Base-by-base conservation (phyloP, 179 eudicot species). In the Camellia oleifera region DNA sequence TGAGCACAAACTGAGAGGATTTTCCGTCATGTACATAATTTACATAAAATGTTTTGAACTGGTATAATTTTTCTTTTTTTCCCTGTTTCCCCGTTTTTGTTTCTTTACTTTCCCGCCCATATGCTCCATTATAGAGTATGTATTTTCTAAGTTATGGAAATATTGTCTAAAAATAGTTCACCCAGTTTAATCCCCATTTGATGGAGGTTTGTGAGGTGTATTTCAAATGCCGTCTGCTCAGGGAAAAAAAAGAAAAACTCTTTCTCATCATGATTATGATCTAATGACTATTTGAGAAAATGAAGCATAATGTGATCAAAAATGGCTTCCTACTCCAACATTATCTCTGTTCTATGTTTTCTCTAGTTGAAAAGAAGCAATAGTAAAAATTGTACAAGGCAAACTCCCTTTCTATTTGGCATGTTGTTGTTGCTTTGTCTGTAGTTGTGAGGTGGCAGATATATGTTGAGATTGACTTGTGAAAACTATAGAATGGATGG, bases 371-470 rank as follows among this genome's bases (percentile, higher is more conserved):
- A 61, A 20, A 54, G 23, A 48, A 56, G 13, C 46, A 18, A 20
- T 0, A 9, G 5, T 45, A 53, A 63, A 48, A 63, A 48, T 13
- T 60, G 48, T 3, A 32, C 12, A 53, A 32, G 42, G 42, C 13
- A 66, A 17, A 3, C 17, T 72, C 20, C 52, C 75, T 65, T 63
- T 50, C 26, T 50, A 53, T 50, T 73, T 78, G 74, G 77, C 53
- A 53, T 26, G 76, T 67, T 67, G 84, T 84, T 86, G 87, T 83
- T 89, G 82, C 79, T 79, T 71, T 77, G 85, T 89, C 89, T 6
- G 70, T 76, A 71, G 90, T 86, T 84, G 40, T 32, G 88, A 82
- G 48, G 62, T 75, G 80, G 85, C 81, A 83, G 82, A 75, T 77
- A 69, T 50, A 17, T 14, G 14, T 63, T 7, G 73, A 73, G 45